Evolutionary conservation across 2,329 filamentous ascomycete species (phyloP).

Genomic region (Graphilbum sp.): DNA sequence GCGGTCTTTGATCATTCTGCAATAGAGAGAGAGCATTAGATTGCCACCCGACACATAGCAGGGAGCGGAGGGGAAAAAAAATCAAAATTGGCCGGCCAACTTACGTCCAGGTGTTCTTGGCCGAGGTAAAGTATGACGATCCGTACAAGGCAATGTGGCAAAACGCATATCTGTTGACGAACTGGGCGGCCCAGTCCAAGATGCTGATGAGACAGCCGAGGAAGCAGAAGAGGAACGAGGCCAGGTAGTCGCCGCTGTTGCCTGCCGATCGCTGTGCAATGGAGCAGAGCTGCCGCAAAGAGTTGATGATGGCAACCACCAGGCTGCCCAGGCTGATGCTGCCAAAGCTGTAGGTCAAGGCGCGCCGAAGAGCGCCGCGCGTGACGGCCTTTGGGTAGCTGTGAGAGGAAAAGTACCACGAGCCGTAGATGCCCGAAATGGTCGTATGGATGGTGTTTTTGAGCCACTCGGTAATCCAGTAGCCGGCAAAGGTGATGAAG

Average conservation of each 20-base stretch:
- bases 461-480: slow-evolving; percentile 86
- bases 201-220: slow-evolving; percentile 61
- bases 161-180: slow-evolving; percentile 86
- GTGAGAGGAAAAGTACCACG: slow-evolving; percentile 71
- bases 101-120: slow-evolving; percentile 70
- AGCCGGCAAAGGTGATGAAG: slow-evolving; percentile 81
- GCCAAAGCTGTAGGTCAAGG: slow-evolving; percentile 82
- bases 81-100: slow-evolving; percentile 15
- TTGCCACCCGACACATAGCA: too few species aligned
- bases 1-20: slow-evolving; percentile 76
- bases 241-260: slow-evolving; percentile 51
- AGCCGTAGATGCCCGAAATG: slow-evolving; percentile 76
- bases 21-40: too few species aligned
- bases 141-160: slow-evolving; percentile 88
- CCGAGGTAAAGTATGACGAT: slow-evolving; percentile 69
- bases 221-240: slow-evolving; percentile 51
- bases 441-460: slow-evolving; percentile 88
- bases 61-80: background rate
- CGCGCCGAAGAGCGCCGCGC: slow-evolving; percentile 63
- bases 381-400: slow-evolving; percentile 65
- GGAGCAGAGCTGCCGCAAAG: slow-evolving; percentile 65
- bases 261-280: slow-evolving; percentile 54
- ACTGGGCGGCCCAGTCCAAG: slow-evolving; percentile 72
- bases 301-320: slow-evolving; percentile 74
- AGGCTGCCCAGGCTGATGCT: slow-evolving; percentile 78